Percentiles rank a stretch among this genome's conserved stretches.
These are phyloP conservation scores for Heliocybe sulcata DNA, from an alignment of 1,284 basidiomycete species.

Conservation along the genomic window DNA sequence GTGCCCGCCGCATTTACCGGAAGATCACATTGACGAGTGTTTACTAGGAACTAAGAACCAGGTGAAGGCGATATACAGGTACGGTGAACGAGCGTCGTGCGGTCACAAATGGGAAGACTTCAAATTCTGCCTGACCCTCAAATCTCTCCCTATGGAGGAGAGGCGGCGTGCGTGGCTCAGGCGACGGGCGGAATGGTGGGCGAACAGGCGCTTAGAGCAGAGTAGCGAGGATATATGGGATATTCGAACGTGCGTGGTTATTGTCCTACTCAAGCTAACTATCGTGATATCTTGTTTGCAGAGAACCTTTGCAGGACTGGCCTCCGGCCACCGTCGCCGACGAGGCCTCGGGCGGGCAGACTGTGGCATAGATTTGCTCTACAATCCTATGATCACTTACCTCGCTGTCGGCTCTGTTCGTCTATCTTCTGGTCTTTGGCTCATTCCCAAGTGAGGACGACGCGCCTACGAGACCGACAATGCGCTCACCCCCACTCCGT, in stretches of 20 bases:
- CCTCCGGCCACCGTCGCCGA: not conserved
- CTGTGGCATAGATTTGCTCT: not conserved
- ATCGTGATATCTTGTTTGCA: not conserved
- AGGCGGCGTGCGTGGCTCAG: constrained; percentile 80
- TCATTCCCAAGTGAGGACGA: too few relatives aligned
- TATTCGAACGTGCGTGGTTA: constrained; percentile 56
- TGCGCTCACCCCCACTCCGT: not conserved
- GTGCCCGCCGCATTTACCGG: not conserved
- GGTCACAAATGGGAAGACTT: constrained; percentile 82
- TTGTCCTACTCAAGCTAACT: not conserved
- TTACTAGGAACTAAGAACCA: constrained; percentile 72
- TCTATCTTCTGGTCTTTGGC: too few relatives aligned
- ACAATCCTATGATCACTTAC: too few relatives aligned
- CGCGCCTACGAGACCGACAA: not conserved
- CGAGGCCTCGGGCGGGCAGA: not conserved
- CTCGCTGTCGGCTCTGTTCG: too few relatives aligned
- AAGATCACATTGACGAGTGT: constrained; percentile 1
- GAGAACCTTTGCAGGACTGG: constrained; percentile 1
- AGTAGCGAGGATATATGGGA: constrained; percentile 96
- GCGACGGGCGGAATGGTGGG: constrained; percentile 89
- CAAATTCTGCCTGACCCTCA: constrained; percentile 91
- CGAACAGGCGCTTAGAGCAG: constrained; percentile 59
- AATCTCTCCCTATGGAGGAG: constrained; percentile 71
- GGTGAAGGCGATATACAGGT: constrained; percentile 81
- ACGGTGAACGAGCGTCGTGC: constrained; percentile 77